These are phyloP conservation scores for Alternaria infectoria DNA, from an alignment of 2,329 filamentous ascomycete genomes.

Conservation along the genomic window DNA sequence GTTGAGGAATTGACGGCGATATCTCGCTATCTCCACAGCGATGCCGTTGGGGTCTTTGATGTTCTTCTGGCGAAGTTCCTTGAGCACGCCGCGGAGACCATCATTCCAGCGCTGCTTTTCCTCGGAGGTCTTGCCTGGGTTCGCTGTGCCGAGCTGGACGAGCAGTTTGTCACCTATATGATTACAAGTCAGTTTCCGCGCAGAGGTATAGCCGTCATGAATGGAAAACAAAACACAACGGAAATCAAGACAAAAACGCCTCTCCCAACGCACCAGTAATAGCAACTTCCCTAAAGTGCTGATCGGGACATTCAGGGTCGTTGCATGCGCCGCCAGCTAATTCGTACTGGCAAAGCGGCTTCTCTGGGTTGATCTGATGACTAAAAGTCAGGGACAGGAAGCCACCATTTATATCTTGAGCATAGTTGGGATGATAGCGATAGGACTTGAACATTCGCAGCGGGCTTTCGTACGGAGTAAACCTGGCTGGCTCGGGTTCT, in stretches of 20 bases:
- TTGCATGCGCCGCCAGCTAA: slow-evolving; percentile 74
- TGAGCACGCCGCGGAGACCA: slow-evolving; percentile 47
- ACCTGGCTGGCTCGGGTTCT: slow-evolving; percentile 39
- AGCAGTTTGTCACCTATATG: slow-evolving; percentile 73
- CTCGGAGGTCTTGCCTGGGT: slow-evolving; percentile 65
- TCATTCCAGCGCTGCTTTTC: slow-evolving; percentile 60
- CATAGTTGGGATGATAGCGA: slow-evolving; percentile 84
- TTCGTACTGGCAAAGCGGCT: slow-evolving; percentile 78
- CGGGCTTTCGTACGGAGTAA: slow-evolving; percentile 79
- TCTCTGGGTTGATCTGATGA: slow-evolving; percentile 80
- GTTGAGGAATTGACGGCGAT: slow-evolving; percentile 49
- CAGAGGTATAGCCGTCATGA: slow-evolving; percentile 13
- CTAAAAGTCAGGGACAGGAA: slow-evolving; percentile 92
- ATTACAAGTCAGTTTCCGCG: slow-evolving; percentile 48
- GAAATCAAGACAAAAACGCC: slow-evolving; percentile 15
- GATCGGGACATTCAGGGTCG: slow-evolving; percentile 72
- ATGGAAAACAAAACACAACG: slow-evolving; percentile 34
- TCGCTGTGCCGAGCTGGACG: slow-evolving; percentile 71
- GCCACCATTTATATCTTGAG: slow-evolving; percentile 72
- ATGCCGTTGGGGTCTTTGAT: slow-evolving; percentile 49
- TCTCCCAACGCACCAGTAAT: slow-evolving; percentile 72
- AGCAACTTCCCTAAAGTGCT: slow-evolving; percentile 80
- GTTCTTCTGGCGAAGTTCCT: slow-evolving; percentile 44
- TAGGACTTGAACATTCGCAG: slow-evolving; percentile 84
- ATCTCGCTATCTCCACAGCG: slow-evolving; percentile 48